Evolutionary conservation across 352 stramenopile genomes (phyloP).

Genomic region (Thalassiosira sp.): DNA sequence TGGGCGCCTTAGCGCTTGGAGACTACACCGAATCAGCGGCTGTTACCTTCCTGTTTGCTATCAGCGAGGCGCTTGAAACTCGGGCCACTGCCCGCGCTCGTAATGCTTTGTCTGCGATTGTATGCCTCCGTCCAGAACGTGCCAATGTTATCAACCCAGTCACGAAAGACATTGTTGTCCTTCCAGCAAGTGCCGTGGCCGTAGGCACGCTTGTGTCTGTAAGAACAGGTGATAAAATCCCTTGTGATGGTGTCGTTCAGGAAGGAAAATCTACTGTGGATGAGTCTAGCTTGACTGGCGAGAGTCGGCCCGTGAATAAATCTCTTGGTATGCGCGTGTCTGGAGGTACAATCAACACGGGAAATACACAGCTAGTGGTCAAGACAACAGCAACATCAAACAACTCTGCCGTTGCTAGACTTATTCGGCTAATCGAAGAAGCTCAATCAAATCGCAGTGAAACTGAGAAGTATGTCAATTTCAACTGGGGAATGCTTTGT

Average conservation of each 20-base stretch:
- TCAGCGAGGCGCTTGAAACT: conserved; percentile 76
- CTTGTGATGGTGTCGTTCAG: conserved; percentile 89
- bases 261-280: conserved; percentile 89
- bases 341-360: conserved; percentile 78
- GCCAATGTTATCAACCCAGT: conserved; percentile 71
- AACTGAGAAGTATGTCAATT: conserved; percentile 52
- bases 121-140: conserved; percentile 65
- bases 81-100: conserved; percentile 62
- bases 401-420: conserved; percentile 69
- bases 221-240: conserved; percentile 89
- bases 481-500: background rate
- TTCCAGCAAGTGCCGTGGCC: conserved; percentile 64
- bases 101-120: conserved; percentile 72
- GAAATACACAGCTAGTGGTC: conserved; percentile 56
- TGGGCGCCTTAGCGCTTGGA: conserved; percentile 74
- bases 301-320: conserved; percentile 87
- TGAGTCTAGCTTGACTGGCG: conserved; percentile 90
- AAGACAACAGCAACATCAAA: conserved; percentile 66
- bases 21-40: conserved; percentile 79
- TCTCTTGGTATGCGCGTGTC: conserved; percentile 46
- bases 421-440: conserved; percentile 83
- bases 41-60: conserved; percentile 78
- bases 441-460: conserved; percentile 68
- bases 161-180: conserved; percentile 60
- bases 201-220: conserved; percentile 88